Base-by-base conservation (phyloP, 75 land plant genomes). In the Isoetes taiwanensis region DNA sequence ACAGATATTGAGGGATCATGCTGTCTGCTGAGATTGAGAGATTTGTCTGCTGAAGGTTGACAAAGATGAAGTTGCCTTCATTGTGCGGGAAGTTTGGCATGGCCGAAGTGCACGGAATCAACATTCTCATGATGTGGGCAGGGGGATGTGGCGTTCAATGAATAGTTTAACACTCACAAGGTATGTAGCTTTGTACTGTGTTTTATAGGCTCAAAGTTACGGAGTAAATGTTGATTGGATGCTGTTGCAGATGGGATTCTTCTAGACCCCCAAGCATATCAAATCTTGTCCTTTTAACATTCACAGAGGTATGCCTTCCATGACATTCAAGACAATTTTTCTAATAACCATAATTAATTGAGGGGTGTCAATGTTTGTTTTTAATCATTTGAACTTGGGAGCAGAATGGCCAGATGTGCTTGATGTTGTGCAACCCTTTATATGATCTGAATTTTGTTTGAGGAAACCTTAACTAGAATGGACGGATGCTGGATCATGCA, bases 91-190 rank as follows among this genome's bases (percentile, higher is more conserved):
- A 30, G 61, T 94, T 52, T 94, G 99, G 99, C 99, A 67, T 64
- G 99, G 96, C 25, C 62, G 76, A 61, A 94, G 99, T 77, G 99
- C 96, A 40, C 71, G 91, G 58, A 85, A 89, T 64, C 78, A 72
- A 57, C 65, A 78, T 37, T 32, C 57, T 30, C 66, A 56, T 32
- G 73, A 75, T 54, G 96, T 86, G 23, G 87, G 97, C 4, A 85
- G 94, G 48, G 85, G 80, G 63, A 82, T 85, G 86, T 94, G 99
- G 99, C 78, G 96, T 42, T 82, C 97, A 64, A 76, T 94, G 52
- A 94, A 85, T 69, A 76, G 72, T 41, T 70, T 94, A 53, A 85
- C 88, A 69, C 74, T 94, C 54, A 77, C 87, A 27, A 93, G 98
- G 98, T 91, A 66, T 6, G 33, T 10, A 26, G 20, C 31, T 41